These are phyloP conservation scores for Datura wrightii DNA, from an alignment of 257 asterid species.

Conservation along the genomic window DNA sequence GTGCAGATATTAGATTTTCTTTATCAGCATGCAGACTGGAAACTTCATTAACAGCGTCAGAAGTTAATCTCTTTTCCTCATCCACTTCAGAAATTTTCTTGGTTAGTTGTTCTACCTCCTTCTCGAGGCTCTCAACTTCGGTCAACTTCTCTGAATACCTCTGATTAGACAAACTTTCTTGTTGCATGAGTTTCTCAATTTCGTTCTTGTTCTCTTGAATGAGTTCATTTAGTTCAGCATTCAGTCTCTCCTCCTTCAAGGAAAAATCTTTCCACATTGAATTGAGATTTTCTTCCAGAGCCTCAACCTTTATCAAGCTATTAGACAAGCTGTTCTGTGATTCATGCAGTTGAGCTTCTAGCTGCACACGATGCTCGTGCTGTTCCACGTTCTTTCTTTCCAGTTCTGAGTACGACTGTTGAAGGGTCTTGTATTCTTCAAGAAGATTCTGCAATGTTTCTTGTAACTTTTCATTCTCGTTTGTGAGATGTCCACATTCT, in stretches of 20 bases:
- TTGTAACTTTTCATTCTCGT: constrained; percentile 52
- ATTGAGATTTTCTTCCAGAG: constrained; percentile 57
- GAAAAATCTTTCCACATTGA: constrained; percentile 51
- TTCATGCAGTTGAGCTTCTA: constrained; percentile 53
- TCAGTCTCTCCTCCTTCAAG: constrained; percentile 51
- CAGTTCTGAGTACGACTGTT: constrained; percentile 49
- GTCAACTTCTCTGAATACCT: constrained; percentile 40
- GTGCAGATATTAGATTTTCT: constrained; percentile 49
- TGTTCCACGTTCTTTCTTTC: constrained; percentile 52
- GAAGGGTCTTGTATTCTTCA: constrained; percentile 24
- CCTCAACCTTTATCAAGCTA: constrained; percentile 50
- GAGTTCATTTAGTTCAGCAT: constrained; percentile 56
- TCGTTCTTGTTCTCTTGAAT: constrained; percentile 48
- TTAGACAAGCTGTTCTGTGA: constrained; percentile 49
- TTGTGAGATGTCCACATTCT: constrained; percentile 48
- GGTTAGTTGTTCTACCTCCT: constrained; percentile 50
- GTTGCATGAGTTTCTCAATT: constrained; percentile 47
- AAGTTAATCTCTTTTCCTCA: constrained; percentile 49
- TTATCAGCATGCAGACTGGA: constrained; percentile 54
- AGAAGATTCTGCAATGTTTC: constrained; percentile 41
- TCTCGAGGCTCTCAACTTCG: constrained; percentile 47
- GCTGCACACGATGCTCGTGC: constrained; percentile 42
- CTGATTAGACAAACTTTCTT: constrained; percentile 41
- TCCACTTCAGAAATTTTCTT: constrained; percentile 42
- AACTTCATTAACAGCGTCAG: constrained; percentile 46